phyloP scores from a whole-genome alignment of 805 yeast genomes.

The Debaryomyces hansenii region DNA sequence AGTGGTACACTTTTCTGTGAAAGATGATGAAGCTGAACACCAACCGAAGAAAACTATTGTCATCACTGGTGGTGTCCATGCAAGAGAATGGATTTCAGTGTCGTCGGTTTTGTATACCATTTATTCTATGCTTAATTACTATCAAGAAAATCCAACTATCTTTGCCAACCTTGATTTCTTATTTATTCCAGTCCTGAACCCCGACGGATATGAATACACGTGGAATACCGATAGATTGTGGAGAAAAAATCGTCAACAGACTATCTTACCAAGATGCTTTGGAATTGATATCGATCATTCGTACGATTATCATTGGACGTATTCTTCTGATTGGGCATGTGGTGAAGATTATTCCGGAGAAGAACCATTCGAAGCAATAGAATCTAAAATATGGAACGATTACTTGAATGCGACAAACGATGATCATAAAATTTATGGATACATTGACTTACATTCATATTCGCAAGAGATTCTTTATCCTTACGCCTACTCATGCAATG shows the following conservation, averaged over 20 bases:
- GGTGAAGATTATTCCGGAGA: conserved; percentile 84
- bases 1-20: conserved; percentile 59
- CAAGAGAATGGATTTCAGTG: conserved; percentile 86
- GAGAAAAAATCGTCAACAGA: conserved; percentile 85
- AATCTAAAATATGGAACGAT: conserved; percentile 39
- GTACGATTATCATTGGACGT: conserved; percentile 70
- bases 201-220: conserved; percentile 85
- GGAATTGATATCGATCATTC: conserved; percentile 91
- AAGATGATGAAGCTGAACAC: conserved; percentile 40
- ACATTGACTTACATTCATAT: conserved; percentile 80
- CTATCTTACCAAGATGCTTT: conserved; percentile 58
- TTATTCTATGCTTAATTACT: conserved; percentile 36
- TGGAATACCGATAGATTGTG: conserved; percentile 83
- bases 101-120: conserved; percentile 63
- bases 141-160: conserved; percentile 35
- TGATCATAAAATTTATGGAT: conserved; percentile 68
- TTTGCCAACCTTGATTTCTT: conserved; percentile 65
- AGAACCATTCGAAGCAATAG: conserved; percentile 56
- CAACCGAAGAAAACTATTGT: conserved; percentile 60
- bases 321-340: conserved; percentile 66
- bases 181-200: conserved; percentile 82
- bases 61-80: conserved; percentile 82
- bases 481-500: conserved; percentile 75
- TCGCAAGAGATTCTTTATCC: conserved; percentile 83
- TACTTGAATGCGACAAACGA: conserved; percentile 44